Evolutionary conservation across 1,284 basidiomycete species (phyloP).

Genomic region (Tilletia indica): DNA sequence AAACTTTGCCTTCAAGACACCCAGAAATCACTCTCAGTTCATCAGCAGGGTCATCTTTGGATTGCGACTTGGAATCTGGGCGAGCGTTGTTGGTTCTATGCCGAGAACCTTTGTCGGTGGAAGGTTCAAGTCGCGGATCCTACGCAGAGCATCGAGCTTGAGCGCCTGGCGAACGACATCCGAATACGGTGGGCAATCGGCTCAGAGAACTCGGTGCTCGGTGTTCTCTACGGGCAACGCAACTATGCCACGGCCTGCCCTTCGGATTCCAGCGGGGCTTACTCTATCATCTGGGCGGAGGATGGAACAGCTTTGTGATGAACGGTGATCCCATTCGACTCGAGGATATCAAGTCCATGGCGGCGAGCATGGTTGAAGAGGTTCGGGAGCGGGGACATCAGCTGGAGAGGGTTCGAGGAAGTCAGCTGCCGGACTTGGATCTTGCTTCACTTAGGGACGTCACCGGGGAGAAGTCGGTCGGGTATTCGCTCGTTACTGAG

Average conservation of each 20-base stretch:
- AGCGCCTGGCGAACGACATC: neutral
- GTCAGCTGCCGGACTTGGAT: neutral
- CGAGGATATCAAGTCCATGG: neutral
- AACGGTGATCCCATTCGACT: neutral
- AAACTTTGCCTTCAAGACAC: neutral
- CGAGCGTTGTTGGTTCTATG: neutral
- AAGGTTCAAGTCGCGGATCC: neutral
- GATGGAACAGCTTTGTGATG: neutral
- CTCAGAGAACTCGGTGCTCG: neutral
- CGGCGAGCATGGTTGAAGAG: constrained; percentile 1
- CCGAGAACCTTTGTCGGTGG: neutral
- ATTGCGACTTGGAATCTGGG: neutral
- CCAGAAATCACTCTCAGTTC: neutral
- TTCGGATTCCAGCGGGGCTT: neutral
- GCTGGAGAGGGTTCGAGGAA: neutral
- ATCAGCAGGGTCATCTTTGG: neutral
- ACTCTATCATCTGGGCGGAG: neutral
- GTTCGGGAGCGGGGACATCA: too few relatives aligned
- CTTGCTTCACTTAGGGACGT: neutral
- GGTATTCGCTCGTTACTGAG: constrained; percentile 1
- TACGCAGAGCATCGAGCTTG: too few relatives aligned
- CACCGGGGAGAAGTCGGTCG: neutral
- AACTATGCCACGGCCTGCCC: neutral
- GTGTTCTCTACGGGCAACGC: neutral
- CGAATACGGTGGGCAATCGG: neutral